Conservation (phyloP, 2,329 filamentous ascomycete genomes). For the Colletotrichum agaves region DNA sequence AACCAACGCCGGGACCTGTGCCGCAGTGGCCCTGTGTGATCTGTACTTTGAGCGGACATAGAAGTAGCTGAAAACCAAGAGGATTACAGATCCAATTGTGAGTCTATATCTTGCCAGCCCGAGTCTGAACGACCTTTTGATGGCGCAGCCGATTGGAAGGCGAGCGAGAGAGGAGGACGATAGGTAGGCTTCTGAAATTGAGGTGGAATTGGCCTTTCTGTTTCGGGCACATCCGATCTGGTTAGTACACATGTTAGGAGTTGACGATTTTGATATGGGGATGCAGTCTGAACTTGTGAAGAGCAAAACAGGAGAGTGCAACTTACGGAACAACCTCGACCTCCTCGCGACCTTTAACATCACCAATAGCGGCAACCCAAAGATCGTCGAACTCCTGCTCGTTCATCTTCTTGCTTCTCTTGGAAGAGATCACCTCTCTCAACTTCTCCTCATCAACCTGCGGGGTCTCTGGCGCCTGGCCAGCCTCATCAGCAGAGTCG, state of each 20-base stretch:
- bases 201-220: slow-evolving; percentile 75
- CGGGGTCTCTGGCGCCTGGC: slow-evolving; percentile 68
- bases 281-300: slow-evolving; percentile 2
- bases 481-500: slow-evolving; percentile 71
- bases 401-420: slow-evolving; percentile 84
- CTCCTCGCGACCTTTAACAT: slow-evolving; percentile 73
- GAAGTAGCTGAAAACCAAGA: slow-evolving; percentile 59
- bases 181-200: slow-evolving; percentile 72
- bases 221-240: slow-evolving; percentile 78
- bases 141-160: slow-evolving; percentile 85
- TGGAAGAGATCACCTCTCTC: slow-evolving; percentile 79
- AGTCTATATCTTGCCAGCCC: slow-evolving; percentile 88
- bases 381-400: slow-evolving; percentile 93
- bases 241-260: slow-evolving; percentile 75
- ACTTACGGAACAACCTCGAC: slow-evolving; percentile 70
- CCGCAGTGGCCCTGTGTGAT: slow-evolving; percentile 71
- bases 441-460: slow-evolving; percentile 75
- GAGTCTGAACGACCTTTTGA: slow-evolving; percentile 82
- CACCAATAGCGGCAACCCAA: slow-evolving; percentile 78
- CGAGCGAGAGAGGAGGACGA: slow-evolving; percentile 90
- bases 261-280: slow-evolving; percentile 28
- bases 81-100: slow-evolving; percentile 76
- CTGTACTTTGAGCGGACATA: slow-evolving; percentile 75
- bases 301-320: slow-evolving; percentile 26
- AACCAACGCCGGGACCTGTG: slow-evolving; percentile 84